A percentile compares a stretch with the other conserved stretches of the same genome.
Conservation (phyloP, 495 filamentous ascomycete species). For the Podospora fimiseda region DNA sequence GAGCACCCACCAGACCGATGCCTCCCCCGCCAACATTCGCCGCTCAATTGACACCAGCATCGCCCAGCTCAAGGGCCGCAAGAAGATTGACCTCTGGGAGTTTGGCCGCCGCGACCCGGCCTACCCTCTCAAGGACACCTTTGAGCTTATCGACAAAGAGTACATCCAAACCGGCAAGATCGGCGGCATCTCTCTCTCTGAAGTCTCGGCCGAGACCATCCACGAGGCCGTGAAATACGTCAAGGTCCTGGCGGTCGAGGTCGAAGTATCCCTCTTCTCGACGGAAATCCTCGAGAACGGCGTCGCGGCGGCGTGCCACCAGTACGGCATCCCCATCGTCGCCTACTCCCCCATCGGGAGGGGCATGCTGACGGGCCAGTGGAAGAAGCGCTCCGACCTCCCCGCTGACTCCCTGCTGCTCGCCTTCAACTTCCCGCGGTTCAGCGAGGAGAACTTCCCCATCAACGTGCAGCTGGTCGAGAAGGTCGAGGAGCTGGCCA, state of each 20-base stretch:
- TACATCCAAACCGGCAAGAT: slow-evolving; percentile 71
- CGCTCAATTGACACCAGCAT: slow-evolving; percentile 63
- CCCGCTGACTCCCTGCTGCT: too few species aligned
- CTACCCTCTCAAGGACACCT: slow-evolving; percentile 42
- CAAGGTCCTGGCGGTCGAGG: slow-evolving; percentile 69
- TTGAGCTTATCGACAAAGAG: slow-evolving; percentile 50
- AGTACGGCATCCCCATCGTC: slow-evolving; percentile 65
- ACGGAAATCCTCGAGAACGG: slow-evolving; percentile 68
- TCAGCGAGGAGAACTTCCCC: slow-evolving; percentile 61
- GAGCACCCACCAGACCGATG: slow-evolving; percentile 40
- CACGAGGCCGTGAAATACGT: slow-evolving; percentile 61
- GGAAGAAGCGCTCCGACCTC: slow-evolving; percentile 56
- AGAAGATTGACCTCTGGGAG: slow-evolving; percentile 79
- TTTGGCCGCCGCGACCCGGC: slow-evolving; percentile 65
- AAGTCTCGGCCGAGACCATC: slow-evolving; percentile 69
- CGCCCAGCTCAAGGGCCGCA: slow-evolving; percentile 59
- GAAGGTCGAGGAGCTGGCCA: slow-evolving; percentile 60
- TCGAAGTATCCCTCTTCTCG: slow-evolving; percentile 67
- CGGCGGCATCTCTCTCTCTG: slow-evolving; percentile 69
- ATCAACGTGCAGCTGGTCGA: slow-evolving; percentile 66
- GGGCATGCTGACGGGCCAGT: slow-evolving; percentile 53
- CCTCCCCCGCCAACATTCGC: slow-evolving; percentile 56
- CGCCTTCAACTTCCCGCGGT: slow-evolving; percentile 54
- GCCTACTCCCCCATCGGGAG: slow-evolving; percentile 49
- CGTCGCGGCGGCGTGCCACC: slow-evolving; percentile 61